Evolutionary conservation across 169 alveolate species (phyloP).

Genomic region (Cystoisospora suis): DNA sequence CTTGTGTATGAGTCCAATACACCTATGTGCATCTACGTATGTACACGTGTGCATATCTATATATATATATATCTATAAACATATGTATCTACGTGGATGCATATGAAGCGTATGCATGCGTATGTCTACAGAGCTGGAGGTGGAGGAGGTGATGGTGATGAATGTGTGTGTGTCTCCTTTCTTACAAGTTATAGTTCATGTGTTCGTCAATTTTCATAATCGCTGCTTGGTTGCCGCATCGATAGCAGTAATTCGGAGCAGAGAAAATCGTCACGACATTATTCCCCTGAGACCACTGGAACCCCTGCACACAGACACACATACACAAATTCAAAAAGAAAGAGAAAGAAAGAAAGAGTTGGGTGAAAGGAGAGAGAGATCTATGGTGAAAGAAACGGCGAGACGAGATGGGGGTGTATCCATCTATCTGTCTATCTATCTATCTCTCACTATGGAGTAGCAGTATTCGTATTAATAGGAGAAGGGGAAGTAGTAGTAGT

Average conservation of each 20-base stretch:
- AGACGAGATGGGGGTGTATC: not conserved
- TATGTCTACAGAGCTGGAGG: not conserved
- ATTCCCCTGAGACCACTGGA: conserved; percentile 94
- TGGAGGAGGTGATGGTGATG: too few species aligned
- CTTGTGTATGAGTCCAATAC: too few species aligned
- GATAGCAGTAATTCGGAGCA: conserved; percentile 99
- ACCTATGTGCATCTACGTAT: too few species aligned
- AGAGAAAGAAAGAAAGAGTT: not conserved
- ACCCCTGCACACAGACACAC: conserved; percentile 83
- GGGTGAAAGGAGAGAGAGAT: not conserved
- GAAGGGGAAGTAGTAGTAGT: too few species aligned
- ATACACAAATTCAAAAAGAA: not conserved
- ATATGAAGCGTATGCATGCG: not conserved
- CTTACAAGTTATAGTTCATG: conserved; percentile 71
- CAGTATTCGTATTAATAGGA: too few species aligned
- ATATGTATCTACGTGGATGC: not conserved
- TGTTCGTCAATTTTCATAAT: conserved; percentile 96
- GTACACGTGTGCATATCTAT: not conserved
- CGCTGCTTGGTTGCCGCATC: conserved; percentile 99
- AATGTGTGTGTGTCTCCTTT: not conserved
- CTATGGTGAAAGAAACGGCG: not conserved
- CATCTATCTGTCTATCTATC: too few species aligned
- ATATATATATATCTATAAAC: not conserved
- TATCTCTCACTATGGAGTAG: too few species aligned
- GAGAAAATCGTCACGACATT: conserved; percentile 96